phyloP scores from a whole-genome alignment of 306 rosid genomes.

The Crataegus laevigata region DNA sequence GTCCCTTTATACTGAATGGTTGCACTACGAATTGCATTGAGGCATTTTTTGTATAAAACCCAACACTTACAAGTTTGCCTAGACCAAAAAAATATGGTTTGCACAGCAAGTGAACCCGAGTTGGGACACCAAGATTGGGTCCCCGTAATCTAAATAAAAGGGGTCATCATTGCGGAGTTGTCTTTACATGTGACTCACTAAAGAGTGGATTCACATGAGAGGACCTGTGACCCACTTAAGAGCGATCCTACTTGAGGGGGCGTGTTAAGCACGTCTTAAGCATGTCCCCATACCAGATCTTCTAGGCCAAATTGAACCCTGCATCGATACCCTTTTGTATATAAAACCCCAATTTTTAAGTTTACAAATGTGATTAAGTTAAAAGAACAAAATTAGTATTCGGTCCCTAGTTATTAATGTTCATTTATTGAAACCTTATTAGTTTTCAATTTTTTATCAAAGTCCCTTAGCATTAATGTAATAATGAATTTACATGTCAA shows the following conservation, averaged over 20 bases:
- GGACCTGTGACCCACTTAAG: not conserved
- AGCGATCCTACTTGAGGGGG: not conserved
- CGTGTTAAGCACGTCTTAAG: no score
- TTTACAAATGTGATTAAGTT: no score
- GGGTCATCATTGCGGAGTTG: not conserved
- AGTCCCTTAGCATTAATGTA: no score
- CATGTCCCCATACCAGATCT: no score
- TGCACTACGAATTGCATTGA: not conserved
- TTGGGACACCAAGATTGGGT: not conserved
- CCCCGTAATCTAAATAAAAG: not conserved
- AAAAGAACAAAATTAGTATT: no score
- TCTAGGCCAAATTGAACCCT: not conserved
- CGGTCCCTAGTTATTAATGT: no score
- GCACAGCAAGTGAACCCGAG: not conserved
- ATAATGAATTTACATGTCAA: no score
- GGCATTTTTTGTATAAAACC: not conserved
- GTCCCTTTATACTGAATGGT: not conserved
- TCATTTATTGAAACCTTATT: no score
- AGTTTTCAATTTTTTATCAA: no score
- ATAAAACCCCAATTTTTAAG: not conserved
- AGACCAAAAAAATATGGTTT: no score
- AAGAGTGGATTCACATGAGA: not conserved
- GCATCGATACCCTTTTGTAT: not conserved
- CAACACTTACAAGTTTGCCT: not conserved
- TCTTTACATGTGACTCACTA: not conserved